These are phyloP conservation scores for Fusarium anguioides DNA, from an alignment of 2,329 filamentous ascomycete species.

Conservation along the genomic window DNA sequence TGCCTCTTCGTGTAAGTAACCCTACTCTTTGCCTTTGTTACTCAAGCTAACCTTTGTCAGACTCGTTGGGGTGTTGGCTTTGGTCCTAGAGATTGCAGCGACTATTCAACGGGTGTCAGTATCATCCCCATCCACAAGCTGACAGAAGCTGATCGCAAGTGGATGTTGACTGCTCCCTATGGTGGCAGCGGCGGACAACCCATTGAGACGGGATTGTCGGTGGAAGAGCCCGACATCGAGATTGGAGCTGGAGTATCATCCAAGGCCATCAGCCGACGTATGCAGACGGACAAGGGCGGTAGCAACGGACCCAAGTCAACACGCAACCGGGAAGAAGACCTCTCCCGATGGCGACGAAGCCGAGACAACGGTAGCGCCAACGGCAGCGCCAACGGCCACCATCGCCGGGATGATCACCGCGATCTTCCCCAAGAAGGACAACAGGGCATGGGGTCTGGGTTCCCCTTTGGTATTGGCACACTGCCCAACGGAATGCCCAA, in stretches of 20 bases:
- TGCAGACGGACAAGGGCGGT: constrained; percentile 75
- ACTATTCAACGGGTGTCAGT: constrained; percentile 92
- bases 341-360: constrained; percentile 49
- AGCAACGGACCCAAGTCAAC: constrained; percentile 73
- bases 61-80: constrained; percentile 98
- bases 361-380: constrained; percentile 43
- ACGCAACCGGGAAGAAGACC: constrained; percentile 56
- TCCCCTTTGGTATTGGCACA: constrained; percentile 55
- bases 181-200: constrained; percentile 88
- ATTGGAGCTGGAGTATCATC: constrained; percentile 97
- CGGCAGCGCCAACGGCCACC: constrained; percentile 34
- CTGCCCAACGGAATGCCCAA: constrained; percentile 57
- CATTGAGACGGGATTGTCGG: constrained; percentile 85
- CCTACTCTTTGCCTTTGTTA: constrained; percentile 20
- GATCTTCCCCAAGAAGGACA: constrained; percentile 42
- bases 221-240: constrained; percentile 98
- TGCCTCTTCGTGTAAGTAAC: constrained; percentile 75
- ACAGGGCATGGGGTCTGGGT: constrained; percentile 44
- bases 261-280: constrained; percentile 80
- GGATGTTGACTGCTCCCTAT: constrained; percentile 93
- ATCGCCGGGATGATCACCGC: constrained; percentile 38
- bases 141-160: constrained; percentile 96
- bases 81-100: constrained; percentile 94
- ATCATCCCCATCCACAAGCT: constrained; percentile 92
- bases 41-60: constrained; percentile 56